A percentile compares a stretch with the other conserved stretches of the same genome.
Evolutionary conservation across 768 basidiomycete genomes (phyloP).

Genomic region (Russula brevipes): DNA sequence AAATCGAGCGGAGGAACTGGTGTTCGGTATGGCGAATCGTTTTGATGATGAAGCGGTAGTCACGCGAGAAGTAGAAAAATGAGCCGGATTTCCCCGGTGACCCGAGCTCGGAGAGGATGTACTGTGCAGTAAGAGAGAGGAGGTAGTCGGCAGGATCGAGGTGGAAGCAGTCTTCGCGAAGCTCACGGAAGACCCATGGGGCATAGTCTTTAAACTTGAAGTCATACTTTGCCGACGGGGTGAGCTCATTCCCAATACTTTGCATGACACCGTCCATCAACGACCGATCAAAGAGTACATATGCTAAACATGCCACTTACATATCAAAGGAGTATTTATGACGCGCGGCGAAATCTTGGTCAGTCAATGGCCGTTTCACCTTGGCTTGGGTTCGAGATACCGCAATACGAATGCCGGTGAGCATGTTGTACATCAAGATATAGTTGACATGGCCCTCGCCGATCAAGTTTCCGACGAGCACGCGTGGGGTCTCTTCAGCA

Average conservation of each 20-base stretch:
- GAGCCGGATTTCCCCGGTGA: slow-evolving; percentile 98
- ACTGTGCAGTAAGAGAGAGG: slow-evolving; percentile 92
- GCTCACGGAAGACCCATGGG: slow-evolving; percentile 93
- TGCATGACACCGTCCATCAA: slow-evolving; percentile 1
- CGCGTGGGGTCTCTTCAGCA: slow-evolving; percentile 38
- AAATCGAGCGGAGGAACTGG: slow-evolving; percentile 82
- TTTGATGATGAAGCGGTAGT: slow-evolving; percentile 99
- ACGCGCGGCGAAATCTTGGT: slow-evolving; percentile 79
- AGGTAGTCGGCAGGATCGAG: slow-evolving; percentile 98
- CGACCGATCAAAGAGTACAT: background rate
- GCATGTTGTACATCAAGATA: slow-evolving; percentile 99
- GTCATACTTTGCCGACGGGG: slow-evolving; percentile 96
- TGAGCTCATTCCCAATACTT: slow-evolving; percentile 95
- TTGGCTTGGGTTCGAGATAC: slow-evolving; percentile 97
- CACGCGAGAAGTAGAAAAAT: slow-evolving; percentile 98
- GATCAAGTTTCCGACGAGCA: slow-evolving; percentile 87
- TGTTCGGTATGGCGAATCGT: slow-evolving; percentile 94
- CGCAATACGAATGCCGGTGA: slow-evolving; percentile 94
- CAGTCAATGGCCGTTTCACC: slow-evolving; percentile 75
- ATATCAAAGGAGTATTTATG: slow-evolving; percentile 99
- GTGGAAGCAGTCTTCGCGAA: slow-evolving; percentile 91
- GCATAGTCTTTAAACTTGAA: slow-evolving; percentile 99
- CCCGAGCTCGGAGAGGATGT: slow-evolving; percentile 95
- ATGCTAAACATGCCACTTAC: slow-evolving; percentile 42
- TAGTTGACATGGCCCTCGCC: slow-evolving; percentile 99